Percentiles rank a stretch among this genome's conserved stretches.
Evolutionary conservation across 1,284 basidiomycete species (phyloP).

Genomic region (Puccinia coronata): DNA sequence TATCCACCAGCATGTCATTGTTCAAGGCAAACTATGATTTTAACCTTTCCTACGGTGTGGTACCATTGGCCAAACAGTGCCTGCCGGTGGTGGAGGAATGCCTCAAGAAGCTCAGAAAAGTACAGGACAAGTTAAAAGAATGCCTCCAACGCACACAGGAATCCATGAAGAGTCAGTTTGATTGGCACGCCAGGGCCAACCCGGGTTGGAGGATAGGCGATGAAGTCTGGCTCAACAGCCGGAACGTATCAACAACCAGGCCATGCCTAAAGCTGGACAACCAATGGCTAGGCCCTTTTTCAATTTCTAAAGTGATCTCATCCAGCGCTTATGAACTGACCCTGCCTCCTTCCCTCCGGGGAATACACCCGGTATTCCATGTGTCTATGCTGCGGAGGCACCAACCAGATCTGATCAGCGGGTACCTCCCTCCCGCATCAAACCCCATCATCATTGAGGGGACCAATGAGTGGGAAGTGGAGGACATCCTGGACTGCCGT

Average conservation of each 20-base stretch:
- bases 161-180: no score
- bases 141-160: no score
- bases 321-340: constrained; percentile 5
- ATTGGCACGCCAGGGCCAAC: no score
- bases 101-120: background rate
- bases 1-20: constrained; percentile 58
- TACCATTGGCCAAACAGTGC: background rate
- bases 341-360: background rate
- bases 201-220: background rate
- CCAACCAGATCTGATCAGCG: background rate
- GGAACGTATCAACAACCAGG: constrained; percentile 1
- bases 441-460: background rate
- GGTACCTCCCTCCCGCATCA: background rate
- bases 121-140: background rate
- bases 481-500: background rate
- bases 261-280: background rate
- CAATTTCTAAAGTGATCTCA: background rate
- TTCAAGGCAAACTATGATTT: background rate
- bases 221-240: background rate
- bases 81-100: background rate
- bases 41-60: background rate
- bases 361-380: constrained; percentile 5
- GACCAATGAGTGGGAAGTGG: background rate
- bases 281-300: constrained; percentile 19
- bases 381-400: background rate